Base-by-base conservation (phyloP, 2,329 filamentous ascomycete species). In the Neophaeococcomyces aloes region DNA sequence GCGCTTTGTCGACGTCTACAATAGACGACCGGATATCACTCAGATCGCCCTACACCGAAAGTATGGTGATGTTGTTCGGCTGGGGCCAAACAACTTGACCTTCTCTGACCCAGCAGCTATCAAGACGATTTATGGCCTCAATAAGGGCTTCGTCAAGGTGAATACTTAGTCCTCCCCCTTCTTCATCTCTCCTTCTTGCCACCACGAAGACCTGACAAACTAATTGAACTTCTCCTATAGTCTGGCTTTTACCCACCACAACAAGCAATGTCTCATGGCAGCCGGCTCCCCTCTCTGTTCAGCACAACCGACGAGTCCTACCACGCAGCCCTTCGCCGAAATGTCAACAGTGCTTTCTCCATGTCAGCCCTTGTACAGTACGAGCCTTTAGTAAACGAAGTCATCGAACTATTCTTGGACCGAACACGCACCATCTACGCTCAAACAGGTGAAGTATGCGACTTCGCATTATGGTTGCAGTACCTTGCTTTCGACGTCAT, bases 221-320 rank as follows among this genome's bases (percentile, higher is more conserved):
- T n/a, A n/a, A n/a, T n/a, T n/a, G n/a, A n/a, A 45, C 33, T 10
- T 13, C 41, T 19, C 14, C 17, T 13, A 6, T 42, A 85, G 79
- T 86, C 82, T 23, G 79, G 84, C 50, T 89, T 89, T 59, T 89
- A 89, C 57, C 75, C 82, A 0, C 81, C 88, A 2, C 84, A 88
- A 58, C 78, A 85, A 61, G 78, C 81, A 0, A 74, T 85, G 1
- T 73, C 78, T 15, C 77, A 81, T 48, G 84, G 84, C 17, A 71
- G 74, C 48, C 71, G 75, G 2, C 70, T 87, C 0, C 75, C 76
- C 27, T 86, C 82, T 2, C 72, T 91, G 14, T 89, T 89, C 66
- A 83, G 79, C 56, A 85, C 83, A 0, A 79, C 75, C 5, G 77
- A 85, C 59, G 83, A 88, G 50, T 34, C 51, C 13, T 88, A 83